Base-by-base conservation (phyloP, 2,329 filamentous ascomycete species). In the Daldinia sp. region DNA sequence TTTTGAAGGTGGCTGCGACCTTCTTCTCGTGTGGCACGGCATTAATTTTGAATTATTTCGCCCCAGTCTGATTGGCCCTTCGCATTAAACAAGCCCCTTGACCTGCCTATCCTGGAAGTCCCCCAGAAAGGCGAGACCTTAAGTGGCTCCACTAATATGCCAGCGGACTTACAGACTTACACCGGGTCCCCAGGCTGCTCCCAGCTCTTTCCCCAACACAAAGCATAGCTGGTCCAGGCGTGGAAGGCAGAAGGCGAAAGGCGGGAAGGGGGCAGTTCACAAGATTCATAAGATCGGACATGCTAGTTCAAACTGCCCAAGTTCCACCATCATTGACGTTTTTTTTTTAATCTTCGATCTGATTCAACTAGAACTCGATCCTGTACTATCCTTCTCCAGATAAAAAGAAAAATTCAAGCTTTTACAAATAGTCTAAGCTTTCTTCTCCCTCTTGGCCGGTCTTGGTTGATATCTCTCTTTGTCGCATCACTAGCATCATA, bases 221-320 rank as follows among this genome's bases (percentile, higher is more conserved):
- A 45, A 9, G 23, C 15, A n/a, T 41, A 7, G 27, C 48, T 51
- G 10, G 30, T 13, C 35, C 45, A 50, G n/a, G 48, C 32, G n/a
- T n/a, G 41, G 47, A 58, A 53, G 39, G 39, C 21, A 21, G n/a
- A n/a, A n/a, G n/a, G n/a, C n/a, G n/a, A n/a, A n/a, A n/a, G n/a
- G n/a, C n/a, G n/a, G n/a, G n/a, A n/a, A n/a, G n/a, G n/a, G n/a
- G n/a, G n/a, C n/a, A n/a, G n/a, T n/a, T n/a, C n/a, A n/a, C n/a
- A n/a, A n/a, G 7, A 27, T 45, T 45, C 39, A 45, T 45, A 60
- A 15, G 60, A 66, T 63, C 63, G 51, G 51, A 63, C 50, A 60
- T 45, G 19, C 32, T n/a, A 61, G 21, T 45, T 59, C 60, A 66
- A 66, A 66, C 60, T 11, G 63, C 63, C 63, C 56, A 66, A 63